Conservation (phyloP, 2,329 filamentous ascomycete genomes). For the Epichloe brachyelytri region DNA sequence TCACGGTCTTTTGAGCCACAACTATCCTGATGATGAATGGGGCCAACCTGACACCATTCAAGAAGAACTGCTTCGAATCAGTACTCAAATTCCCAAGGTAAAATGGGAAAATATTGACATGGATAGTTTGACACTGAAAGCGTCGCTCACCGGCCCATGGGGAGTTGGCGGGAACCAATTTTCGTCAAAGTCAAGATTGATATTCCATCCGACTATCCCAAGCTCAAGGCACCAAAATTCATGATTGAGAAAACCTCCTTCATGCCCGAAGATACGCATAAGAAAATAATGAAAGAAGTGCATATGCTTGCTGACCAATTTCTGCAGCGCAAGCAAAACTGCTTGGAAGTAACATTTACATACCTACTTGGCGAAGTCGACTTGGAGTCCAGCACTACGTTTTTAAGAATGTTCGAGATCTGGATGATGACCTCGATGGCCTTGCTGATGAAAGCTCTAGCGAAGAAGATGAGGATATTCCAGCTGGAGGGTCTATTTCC, state of each 20-base stretch:
- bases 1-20: constrained; percentile 36
- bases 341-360: constrained; percentile 47
- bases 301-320: constrained; percentile 43
- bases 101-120: constrained; percentile 52
- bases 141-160: constrained; percentile 54
- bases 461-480: constrained; percentile 54
- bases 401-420: constrained; percentile 53
- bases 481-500: constrained; percentile 38
- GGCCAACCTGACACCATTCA: constrained; percentile 49
- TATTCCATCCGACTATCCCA: constrained; percentile 47
- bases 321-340: constrained; percentile 45
- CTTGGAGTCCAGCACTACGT: constrained; percentile 44
- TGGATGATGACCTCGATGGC: constrained; percentile 43
- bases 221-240: constrained; percentile 44
- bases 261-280: constrained; percentile 43
- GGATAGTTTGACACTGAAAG: constrained; percentile 44
- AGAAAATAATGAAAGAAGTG: constrained; percentile 38
- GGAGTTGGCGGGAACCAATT: constrained; percentile 42
- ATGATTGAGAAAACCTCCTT: constrained; percentile 48
- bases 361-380: constrained; percentile 52
- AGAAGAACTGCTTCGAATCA: constrained; percentile 51
- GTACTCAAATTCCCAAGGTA: constrained; percentile 48
- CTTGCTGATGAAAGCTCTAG: constrained; percentile 69
- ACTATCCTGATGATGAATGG: constrained; percentile 43
- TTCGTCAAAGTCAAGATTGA: constrained; percentile 50